phyloP scores from a whole-genome alignment of 176 grass and related monocot genomes.

The Miscanthus lutarioriparius region DNA sequence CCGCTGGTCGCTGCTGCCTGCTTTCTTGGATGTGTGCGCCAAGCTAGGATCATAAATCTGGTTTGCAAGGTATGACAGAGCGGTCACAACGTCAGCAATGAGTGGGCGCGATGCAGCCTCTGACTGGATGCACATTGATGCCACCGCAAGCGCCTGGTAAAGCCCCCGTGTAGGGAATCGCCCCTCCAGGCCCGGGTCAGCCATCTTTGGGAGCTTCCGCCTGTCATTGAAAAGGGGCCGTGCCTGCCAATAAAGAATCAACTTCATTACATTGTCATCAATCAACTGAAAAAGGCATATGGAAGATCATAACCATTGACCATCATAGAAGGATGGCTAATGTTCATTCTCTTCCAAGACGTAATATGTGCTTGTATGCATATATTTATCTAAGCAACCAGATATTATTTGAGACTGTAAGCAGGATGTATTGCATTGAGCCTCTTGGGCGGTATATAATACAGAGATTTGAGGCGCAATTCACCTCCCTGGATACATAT shows the following conservation, averaged over 20 bases:
- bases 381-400: conserved; percentile 13
- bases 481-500: background rate
- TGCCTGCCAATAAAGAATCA: conserved; percentile 43
- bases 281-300: background rate
- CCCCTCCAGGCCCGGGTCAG: conserved; percentile 67
- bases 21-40: conserved; percentile 33
- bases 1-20: conserved; percentile 22
- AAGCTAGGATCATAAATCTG: conserved; percentile 55
- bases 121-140: conserved; percentile 93
- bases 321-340: background rate
- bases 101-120: conserved; percentile 69
- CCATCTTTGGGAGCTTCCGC: conserved; percentile 73
- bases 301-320: background rate
- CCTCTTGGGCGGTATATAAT: background rate
- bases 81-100: conserved; percentile 80
- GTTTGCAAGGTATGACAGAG: conserved; percentile 71
- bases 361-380: conserved; percentile 13
- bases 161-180: conserved; percentile 73
- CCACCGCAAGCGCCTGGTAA: conserved; percentile 78
- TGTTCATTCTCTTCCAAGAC: conserved; percentile 17
- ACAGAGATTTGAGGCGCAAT: background rate
- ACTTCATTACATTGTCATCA: conserved; percentile 2
- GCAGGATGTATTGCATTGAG: background rate
- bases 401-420: background rate
- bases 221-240: conserved; percentile 81